Evolutionary conservation across 768 basidiomycete genomes (phyloP), one percentile per base, ranked within the genome.

Genomic region (Auricularia sp.): DNA sequence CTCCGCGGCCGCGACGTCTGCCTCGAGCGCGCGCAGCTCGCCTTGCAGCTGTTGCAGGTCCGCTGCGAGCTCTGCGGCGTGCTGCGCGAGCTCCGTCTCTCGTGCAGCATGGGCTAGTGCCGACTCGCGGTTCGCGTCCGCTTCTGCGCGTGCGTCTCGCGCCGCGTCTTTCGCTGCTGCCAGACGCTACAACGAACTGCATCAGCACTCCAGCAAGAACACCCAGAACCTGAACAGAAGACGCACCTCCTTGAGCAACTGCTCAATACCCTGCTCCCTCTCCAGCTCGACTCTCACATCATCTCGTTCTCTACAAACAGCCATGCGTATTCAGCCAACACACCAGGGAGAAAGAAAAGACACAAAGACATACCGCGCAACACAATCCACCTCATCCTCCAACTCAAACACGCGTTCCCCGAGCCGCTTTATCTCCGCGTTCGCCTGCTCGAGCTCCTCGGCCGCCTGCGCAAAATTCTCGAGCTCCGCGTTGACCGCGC

Each of bases 351-450:
- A 18, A 10, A 51, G 47, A 8, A 6, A 6, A 21, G 2, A 5
- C 47, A 16, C 11, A 6, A 51, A 51, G 10, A 51, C 47, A 18
- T 18, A 51, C 47, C 47, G 14, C 8, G 47, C 47, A 8, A 51
- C 72, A 36, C 84, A 79, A 66, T 95, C 92, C 62, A 87, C 83
- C 70, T 93, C 89, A 66, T 96, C 92, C 71, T 98, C 96, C 1
- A 96, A 82, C 54, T 84, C 77, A 73, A 90, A 93, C 8, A 97
- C 83, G 63, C 79, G 77, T 66, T 91, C 87, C 4, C 91, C 84
- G 56, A 96, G 83, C 65, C 82, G 84, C 71, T 93, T 87, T 29
- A 96, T 85, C 53, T 94, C 88, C 53, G 83, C 77, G 68, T 89
- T 90, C 51, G 90, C 79, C 18, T 80, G 78, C 61, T 87, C 82